Base-by-base conservation (phyloP, 306 rosid species). In the Notholithocarpus densiflorus region DNA sequence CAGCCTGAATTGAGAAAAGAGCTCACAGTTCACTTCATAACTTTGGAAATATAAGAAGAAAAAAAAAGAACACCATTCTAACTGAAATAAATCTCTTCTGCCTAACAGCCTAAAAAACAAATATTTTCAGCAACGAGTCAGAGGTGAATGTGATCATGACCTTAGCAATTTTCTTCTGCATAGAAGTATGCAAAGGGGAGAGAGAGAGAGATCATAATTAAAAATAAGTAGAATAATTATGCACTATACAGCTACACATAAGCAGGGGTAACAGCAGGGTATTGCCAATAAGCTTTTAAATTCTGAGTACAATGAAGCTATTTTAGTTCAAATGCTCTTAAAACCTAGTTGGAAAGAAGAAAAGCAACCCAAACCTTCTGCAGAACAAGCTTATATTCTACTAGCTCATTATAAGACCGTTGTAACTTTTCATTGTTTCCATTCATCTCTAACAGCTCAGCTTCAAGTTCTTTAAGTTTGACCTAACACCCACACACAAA, bases 401-500 rank as follows among this genome's bases (percentile, higher is more conserved):
- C 74, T 7, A 90, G 89, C 82, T 94, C 98, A 73, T 77, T 84
- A 80, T 89, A 87, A 71, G 88, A 66, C 56, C 74, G 89, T 29
- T 84, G 97, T 79, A 94, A 83, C 87, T 92, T 88, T 68, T 86
- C 97, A 72, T 88, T 90, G 77, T 94, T 94, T 31, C 71, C 81
- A 32, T 89, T 94, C 45, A 89, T 86, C 89, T 94, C 97, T 4
- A 86, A 83, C 61, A 89, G 77, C 76, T 94, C 97, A 34, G 82
- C 87, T 86, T 94, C 98, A 81, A 94, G 87, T 76, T 90, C 98
- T 72, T 80, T 78, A 21, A 94, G 91, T 90, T 88, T 92, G 77
- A 83, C 84, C 97, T 90, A 84, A 37, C 57, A 57, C 48, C 43
- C 77, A 79, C 4, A 78, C 77, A 79, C 3, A 76, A 26, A 74